Percentiles rank a stretch among this genome's conserved stretches.
These are phyloP conservation scores for Populus ilicifolia DNA, from an alignment of 345 rosid species.

Conservation along the genomic window DNA sequence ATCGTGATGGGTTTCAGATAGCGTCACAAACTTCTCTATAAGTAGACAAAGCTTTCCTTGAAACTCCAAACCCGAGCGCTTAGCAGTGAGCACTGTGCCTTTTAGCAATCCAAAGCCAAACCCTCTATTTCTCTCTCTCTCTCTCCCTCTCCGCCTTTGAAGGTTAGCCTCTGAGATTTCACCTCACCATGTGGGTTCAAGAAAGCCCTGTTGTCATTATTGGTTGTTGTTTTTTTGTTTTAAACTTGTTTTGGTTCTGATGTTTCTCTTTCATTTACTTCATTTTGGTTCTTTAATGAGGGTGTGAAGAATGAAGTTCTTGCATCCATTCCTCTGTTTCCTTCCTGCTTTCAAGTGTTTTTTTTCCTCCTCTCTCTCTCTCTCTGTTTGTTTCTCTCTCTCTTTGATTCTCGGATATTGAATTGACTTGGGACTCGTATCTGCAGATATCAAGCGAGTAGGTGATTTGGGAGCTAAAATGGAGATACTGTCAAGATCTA, in stretches of 20 bases:
- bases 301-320: neutral
- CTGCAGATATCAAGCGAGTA: conserved; percentile 3
- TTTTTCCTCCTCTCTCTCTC: neutral
- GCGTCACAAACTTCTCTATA: neutral
- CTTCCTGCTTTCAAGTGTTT: neutral
- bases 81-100: neutral
- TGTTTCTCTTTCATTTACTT: too few relatives aligned
- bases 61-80: neutral
- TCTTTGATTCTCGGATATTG: conserved; percentile 4
- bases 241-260: neutral
- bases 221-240: too few relatives aligned
- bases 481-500: conserved; percentile 8
- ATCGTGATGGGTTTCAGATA: neutral
- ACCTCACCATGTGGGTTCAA: neutral
- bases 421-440: neutral
- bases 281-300: neutral
- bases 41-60: neutral
- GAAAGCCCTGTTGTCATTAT: neutral
- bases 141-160: neutral
- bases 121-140: too few relatives aligned
- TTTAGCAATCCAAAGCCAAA: neutral
- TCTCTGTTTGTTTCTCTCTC: neutral
- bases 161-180: neutral
- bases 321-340: neutral
- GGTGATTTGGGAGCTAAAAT: conserved; percentile 14